Percentiles rank a stretch among this genome's conserved stretches.
phyloP scores from a whole-genome alignment of 2,329 filamentous ascomycete species.

The Ascocoryne sarcoides region DNA sequence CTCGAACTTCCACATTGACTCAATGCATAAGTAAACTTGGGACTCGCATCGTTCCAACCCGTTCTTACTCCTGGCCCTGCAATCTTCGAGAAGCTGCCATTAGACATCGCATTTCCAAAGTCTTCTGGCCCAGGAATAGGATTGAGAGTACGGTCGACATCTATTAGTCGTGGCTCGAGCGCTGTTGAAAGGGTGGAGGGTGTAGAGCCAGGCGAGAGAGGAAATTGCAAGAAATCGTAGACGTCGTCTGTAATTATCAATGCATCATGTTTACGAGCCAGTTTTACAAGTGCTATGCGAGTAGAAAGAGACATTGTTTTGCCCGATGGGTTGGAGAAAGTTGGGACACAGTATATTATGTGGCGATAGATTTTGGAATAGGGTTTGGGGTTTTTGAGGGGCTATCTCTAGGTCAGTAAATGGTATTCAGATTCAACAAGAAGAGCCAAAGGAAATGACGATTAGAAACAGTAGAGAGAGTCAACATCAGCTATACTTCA shows the following conservation, averaged over 20 bases:
- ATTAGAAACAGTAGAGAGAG: too few species aligned
- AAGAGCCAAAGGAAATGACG: neutral
- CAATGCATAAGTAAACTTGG: conserved; percentile 46
- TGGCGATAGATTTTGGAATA: conserved; percentile 76
- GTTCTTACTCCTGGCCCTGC: conserved; percentile 71
- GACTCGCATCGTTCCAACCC: conserved; percentile 76
- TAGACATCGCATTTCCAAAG: conserved; percentile 77
- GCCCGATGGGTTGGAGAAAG: conserved; percentile 81
- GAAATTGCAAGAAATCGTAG: conserved; percentile 88
- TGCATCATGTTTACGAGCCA: conserved; percentile 72
- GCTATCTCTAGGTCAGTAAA: conserved; percentile 7
- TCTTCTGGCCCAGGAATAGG: conserved; percentile 43
- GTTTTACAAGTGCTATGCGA: conserved; percentile 58
- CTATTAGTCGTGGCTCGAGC: conserved; percentile 62
- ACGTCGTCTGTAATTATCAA: conserved; percentile 87
- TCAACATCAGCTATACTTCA: too few species aligned
- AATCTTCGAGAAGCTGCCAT: conserved; percentile 87
- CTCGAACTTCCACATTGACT: conserved; percentile 44
- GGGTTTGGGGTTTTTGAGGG: conserved; percentile 32
- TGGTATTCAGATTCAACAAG: neutral
- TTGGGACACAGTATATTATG: conserved; percentile 80
- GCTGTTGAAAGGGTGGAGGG: conserved; percentile 10
- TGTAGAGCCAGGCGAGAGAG: conserved; percentile 26
- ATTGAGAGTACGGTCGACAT: conserved; percentile 64
- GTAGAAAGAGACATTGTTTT: conserved; percentile 67